These are phyloP conservation scores for Lichtheimia hyalospora DNA, from an alignment of 371 early-diverging fungal species.

Conservation along the genomic window DNA sequence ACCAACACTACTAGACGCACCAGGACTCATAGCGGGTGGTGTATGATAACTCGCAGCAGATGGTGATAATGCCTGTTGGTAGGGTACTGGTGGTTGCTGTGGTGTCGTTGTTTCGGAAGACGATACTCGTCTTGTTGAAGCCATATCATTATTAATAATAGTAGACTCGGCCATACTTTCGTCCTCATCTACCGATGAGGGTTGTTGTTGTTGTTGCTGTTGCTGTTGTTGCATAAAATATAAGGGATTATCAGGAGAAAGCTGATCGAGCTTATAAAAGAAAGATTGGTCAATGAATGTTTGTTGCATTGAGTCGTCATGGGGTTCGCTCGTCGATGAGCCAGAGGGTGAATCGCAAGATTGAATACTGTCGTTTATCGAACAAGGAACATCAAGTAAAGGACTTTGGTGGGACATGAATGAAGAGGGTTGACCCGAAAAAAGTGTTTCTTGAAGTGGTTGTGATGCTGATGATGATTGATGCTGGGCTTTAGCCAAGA, in stretches of 20 bases:
- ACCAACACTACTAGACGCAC: too few species aligned
- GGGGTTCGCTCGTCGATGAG: slow-evolving; percentile 22
- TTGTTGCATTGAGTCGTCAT: slow-evolving; percentile 27
- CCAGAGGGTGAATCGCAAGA: slow-evolving; percentile 23
- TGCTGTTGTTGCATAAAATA: slow-evolving; percentile 36
- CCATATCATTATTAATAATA: slow-evolving; percentile 1
- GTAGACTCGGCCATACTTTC: slow-evolving; percentile 16
- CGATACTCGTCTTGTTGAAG: too few species aligned
- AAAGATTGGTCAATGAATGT: slow-evolving; percentile 36
- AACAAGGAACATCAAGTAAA: slow-evolving; percentile 16
- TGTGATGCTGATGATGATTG: too few species aligned
- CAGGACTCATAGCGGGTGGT: too few species aligned
- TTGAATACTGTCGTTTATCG: slow-evolving; percentile 12
- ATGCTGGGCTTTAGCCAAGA: background rate
- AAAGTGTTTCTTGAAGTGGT: too few species aligned
- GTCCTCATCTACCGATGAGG: slow-evolving; percentile 13
- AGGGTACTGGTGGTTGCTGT: slow-evolving; percentile 2
- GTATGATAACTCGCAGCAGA: too few species aligned
- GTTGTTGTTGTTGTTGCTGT: slow-evolving; percentile 21
- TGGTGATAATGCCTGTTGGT: background rate
- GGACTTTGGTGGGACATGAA: slow-evolving; percentile 19
- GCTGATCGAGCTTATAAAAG: slow-evolving; percentile 39
- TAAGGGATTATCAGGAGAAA: slow-evolving; percentile 30
- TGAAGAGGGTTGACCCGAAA: too few species aligned
- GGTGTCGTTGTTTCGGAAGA: background rate